Conservation (phyloP, 2,329 filamentous ascomycete genomes). For the Rhinocladiella similis region DNA sequence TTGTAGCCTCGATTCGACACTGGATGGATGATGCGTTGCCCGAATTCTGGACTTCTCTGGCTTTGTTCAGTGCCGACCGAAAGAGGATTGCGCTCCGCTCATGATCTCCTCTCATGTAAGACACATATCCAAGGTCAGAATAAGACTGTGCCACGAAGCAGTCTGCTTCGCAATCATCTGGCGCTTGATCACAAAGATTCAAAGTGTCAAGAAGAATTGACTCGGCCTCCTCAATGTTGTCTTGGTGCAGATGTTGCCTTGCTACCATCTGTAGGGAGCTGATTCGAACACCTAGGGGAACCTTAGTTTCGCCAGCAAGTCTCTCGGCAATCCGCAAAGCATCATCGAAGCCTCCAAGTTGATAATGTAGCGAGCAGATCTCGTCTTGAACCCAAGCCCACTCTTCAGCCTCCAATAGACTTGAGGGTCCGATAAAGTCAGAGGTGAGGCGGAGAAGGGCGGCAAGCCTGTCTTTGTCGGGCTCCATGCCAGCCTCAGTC, state of each 20-base stretch:
- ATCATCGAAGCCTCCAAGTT: slow-evolving; percentile 4
- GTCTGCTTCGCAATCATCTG: neutral
- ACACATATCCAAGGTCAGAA: slow-evolving; percentile 9
- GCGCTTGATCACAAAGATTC: neutral
- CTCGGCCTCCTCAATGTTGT: slow-evolving; percentile 5
- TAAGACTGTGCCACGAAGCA: slow-evolving; percentile 6
- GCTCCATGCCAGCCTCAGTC: slow-evolving; percentile 1
- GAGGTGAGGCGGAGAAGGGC: slow-evolving; percentile 8
- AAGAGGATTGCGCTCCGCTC: slow-evolving; percentile 1
- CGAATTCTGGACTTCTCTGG: slow-evolving; percentile 3
- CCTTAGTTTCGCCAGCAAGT: neutral
- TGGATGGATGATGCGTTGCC: slow-evolving; percentile 4
- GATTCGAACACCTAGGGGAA: slow-evolving; percentile 9
- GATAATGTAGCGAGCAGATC: slow-evolving; percentile 12
- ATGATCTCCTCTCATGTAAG: neutral
- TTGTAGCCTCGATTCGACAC: slow-evolving; percentile 2
- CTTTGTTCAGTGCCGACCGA: slow-evolving; percentile 4
- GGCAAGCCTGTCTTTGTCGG: neutral
- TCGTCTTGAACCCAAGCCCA: slow-evolving; percentile 15
- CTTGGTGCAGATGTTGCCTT: slow-evolving; percentile 3
- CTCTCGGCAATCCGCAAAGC: slow-evolving; percentile 6
- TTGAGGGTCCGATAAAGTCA: slow-evolving; percentile 5
- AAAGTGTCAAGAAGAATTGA: slow-evolving; percentile 4
- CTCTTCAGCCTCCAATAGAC: slow-evolving; percentile 5
- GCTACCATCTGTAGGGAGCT: slow-evolving; percentile 8